Percentiles rank a stretch among this genome's conserved stretches.
Evolutionary conservation across 2,329 filamentous ascomycete species (phyloP).

Genomic region (Sarocladiaceae sp.): DNA sequence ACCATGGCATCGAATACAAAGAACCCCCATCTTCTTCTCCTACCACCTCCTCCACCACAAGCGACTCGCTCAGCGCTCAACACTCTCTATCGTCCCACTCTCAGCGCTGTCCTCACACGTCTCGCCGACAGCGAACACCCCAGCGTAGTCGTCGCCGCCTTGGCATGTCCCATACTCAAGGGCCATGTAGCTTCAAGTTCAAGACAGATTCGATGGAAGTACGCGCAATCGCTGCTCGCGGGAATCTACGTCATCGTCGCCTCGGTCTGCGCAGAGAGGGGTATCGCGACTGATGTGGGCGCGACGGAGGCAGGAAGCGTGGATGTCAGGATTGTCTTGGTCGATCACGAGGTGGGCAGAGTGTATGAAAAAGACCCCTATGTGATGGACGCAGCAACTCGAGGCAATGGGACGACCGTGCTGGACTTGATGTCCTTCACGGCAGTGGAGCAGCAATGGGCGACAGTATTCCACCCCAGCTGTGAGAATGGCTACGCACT

Average conservation of each 20-base stretch:
- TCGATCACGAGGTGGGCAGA: conserved; percentile 50
- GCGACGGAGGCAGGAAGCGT: conserved; percentile 58
- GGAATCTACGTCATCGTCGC: conserved; percentile 73
- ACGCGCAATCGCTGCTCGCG: conserved; percentile 68
- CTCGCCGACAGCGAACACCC: conserved; percentile 26
- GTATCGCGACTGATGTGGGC: conserved; percentile 51
- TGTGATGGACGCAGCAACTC: conserved; percentile 28
- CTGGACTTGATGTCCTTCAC: conserved; percentile 47
- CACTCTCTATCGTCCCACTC: conserved; percentile 53
- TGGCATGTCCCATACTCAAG: conserved; percentile 55
- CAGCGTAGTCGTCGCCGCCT: conserved; percentile 40
- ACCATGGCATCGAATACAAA: too few relatives aligned
- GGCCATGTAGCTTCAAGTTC: conserved; percentile 26
- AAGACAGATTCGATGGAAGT: conserved; percentile 48
- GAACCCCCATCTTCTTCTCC: conserved; percentile 51
- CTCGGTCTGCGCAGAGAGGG: conserved; percentile 58
- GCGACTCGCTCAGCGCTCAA: conserved; percentile 44
- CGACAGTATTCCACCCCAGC: conserved; percentile 57
- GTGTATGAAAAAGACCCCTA: conserved; percentile 16
- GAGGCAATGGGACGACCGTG: conserved; percentile 38
- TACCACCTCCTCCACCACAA: conserved; percentile 57
- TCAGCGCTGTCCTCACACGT: conserved; percentile 47
- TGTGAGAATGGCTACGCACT: conserved; percentile 58
- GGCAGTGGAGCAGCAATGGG: conserved; percentile 53
- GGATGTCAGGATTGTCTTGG: conserved; percentile 67